Conservation (phyloP, 352 stramenopile species). For the Saprolegnia parasitica region DNA sequence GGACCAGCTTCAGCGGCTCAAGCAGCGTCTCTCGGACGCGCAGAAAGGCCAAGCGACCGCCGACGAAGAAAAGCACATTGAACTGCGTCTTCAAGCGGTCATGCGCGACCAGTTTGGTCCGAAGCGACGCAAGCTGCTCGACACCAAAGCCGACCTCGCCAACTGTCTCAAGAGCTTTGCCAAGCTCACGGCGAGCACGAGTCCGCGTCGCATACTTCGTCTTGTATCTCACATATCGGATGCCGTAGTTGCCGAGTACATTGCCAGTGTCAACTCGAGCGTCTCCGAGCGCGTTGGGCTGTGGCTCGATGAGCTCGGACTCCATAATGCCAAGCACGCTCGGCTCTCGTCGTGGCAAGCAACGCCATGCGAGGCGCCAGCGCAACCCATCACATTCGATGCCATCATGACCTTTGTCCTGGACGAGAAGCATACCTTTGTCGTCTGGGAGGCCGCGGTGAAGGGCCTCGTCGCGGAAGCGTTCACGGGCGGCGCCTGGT, state of each 20-base stretch:
- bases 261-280: conserved; percentile 3
- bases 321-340: not conserved
- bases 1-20: conserved; percentile 49
- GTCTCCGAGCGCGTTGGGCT: conserved; percentile 1
- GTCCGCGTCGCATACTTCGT: not conserved
- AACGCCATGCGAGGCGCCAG: too few species aligned
- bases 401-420: conserved; percentile 28
- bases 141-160: conserved; percentile 3
- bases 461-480: conserved; percentile 3
- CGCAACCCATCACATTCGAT: conserved; percentile 3
- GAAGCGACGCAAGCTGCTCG: conserved; percentile 1
- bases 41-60: conserved; percentile 48
- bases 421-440: conserved; percentile 17
- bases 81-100: conserved; percentile 44
- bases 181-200: not conserved
- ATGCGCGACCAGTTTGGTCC: conserved; percentile 32
- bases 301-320: conserved; percentile 13
- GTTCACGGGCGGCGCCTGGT: conserved; percentile 19
- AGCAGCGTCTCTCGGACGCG: conserved; percentile 42
- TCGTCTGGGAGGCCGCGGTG: conserved; percentile 21
- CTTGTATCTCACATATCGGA: not conserved
- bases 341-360: not conserved
- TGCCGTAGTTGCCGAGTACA: conserved; percentile 12
- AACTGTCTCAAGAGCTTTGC: conserved; percentile 24
- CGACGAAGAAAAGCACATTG: conserved; percentile 68